These are phyloP conservation scores for Euptelea pleiosperma DNA, from an alignment of 164 flowering plant species.

Conservation along the genomic window DNA sequence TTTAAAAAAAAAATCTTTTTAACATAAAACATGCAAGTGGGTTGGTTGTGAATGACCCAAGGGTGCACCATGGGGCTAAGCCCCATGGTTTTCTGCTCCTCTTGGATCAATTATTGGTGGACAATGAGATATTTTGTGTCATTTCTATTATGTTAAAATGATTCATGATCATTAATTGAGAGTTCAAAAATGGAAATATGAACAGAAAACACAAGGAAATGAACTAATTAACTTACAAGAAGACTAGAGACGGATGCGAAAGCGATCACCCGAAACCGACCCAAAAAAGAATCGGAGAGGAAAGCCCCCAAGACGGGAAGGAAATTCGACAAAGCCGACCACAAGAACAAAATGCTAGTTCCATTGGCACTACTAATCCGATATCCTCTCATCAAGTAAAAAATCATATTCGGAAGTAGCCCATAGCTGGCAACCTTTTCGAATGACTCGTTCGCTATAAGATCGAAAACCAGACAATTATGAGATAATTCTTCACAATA, in stretches of 20 bases:
- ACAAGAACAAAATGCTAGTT: conserved; percentile 39
- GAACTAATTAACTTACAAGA: conserved; percentile 7
- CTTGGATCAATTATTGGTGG: too few relatives aligned
- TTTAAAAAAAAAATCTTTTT: too few relatives aligned
- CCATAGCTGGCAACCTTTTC: conserved; percentile 70
- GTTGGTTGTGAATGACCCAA: too few relatives aligned
- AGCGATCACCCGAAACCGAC: conserved; percentile 58
- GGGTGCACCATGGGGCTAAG: too few relatives aligned
- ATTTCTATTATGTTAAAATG: too few relatives aligned
- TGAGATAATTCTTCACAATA: neutral
- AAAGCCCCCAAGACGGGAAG: conserved; percentile 62
- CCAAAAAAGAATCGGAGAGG: conserved; percentile 64
- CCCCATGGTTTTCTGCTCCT: too few relatives aligned
- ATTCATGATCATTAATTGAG: too few relatives aligned
- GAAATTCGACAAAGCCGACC: conserved; percentile 59
- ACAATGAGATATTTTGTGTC: too few relatives aligned
- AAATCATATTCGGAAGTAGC: conserved; percentile 54
- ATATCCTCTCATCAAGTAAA: conserved; percentile 51
- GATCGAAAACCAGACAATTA: neutral
- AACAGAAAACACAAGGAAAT: neutral
- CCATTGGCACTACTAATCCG: conserved; percentile 36
- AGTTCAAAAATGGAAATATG: too few relatives aligned
- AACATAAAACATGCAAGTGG: too few relatives aligned
- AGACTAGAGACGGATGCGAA: conserved; percentile 45
- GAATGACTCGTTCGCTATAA: conserved; percentile 56